These are phyloP conservation scores for Eragrostis curvula DNA, from an alignment of 176 grass and related monocot genomes.

Conservation along the genomic window DNA sequence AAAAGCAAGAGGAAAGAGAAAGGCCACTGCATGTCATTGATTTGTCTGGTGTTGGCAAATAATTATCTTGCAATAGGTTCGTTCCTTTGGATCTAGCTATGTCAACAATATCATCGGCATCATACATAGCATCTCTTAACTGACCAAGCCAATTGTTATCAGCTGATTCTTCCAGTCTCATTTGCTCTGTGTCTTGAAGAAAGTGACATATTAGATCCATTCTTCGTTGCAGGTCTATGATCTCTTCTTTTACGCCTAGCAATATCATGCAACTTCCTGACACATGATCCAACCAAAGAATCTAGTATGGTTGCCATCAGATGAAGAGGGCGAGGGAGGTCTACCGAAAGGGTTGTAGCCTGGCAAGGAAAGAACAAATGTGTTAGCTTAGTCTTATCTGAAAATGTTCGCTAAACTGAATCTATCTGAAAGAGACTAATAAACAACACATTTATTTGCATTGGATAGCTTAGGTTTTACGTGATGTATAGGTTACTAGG, in stretches of 20 bases:
- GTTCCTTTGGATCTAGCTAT: conserved; percentile 15
- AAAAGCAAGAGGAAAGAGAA: conserved; percentile 16
- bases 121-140: conserved; percentile 55
- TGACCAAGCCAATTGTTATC: conserved; percentile 33
- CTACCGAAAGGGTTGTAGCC: neutral
- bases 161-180: neutral
- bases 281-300: conserved; percentile 10
- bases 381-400: too few species aligned
- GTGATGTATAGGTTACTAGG: too few species aligned
- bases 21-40: neutral
- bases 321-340: neutral
- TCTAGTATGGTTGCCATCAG: conserved; percentile 37
- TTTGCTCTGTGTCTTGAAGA: conserved; percentile 25
- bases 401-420: too few species aligned
- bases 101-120: conserved; percentile 47
- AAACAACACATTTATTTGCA: too few species aligned
- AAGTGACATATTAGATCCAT: conserved; percentile 16
- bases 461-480: too few species aligned
- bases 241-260: conserved; percentile 28
- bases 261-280: neutral
- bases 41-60: conserved; percentile 12
- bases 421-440: neutral
- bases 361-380: too few species aligned
- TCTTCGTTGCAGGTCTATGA: conserved; percentile 8
- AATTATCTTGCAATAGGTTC: neutral